Evolutionary conservation across 257 asterid genomes (phyloP).

Genomic region (Vinca minor): DNA sequence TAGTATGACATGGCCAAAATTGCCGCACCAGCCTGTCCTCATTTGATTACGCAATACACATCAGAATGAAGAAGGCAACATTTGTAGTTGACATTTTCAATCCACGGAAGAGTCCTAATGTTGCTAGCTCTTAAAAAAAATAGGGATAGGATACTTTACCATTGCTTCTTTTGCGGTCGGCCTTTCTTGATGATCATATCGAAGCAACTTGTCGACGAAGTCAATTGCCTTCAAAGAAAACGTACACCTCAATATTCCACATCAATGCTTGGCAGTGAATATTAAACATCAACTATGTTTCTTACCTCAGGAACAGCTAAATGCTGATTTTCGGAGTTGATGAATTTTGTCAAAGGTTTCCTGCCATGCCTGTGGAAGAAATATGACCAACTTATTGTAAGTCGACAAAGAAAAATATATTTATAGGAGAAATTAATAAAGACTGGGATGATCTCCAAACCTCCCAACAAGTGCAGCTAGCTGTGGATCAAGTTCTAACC

Average conservation of each 20-base stretch:
- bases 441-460: slow-evolving; percentile 18
- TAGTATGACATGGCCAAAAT: not conserved
- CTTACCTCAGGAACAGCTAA: slow-evolving; percentile 72
- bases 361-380: slow-evolving; percentile 36
- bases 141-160: slow-evolving; percentile 34
- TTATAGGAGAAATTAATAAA: not conserved
- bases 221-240: slow-evolving; percentile 59
- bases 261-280: not conserved
- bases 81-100: not conserved
- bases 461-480: slow-evolving; percentile 77
- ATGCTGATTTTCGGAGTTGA: slow-evolving; percentile 41
- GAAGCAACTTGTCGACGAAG: slow-evolving; percentile 85
- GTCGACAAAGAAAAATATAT: slow-evolving; percentile 4
- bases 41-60: not conserved
- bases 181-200: slow-evolving; percentile 90
- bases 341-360: slow-evolving; percentile 33
- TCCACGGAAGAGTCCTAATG: not conserved
- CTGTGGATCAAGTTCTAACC: slow-evolving; percentile 56
- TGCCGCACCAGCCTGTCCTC: not conserved
- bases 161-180: slow-evolving; percentile 96
- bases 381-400: slow-evolving; percentile 9
- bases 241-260: slow-evolving; percentile 3
- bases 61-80: not conserved
- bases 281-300: not conserved
- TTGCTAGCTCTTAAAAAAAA: not conserved